phyloP scores from a whole-genome alignment of 176 grass and related monocot species.

The Puccinellia tenuiflora region DNA sequence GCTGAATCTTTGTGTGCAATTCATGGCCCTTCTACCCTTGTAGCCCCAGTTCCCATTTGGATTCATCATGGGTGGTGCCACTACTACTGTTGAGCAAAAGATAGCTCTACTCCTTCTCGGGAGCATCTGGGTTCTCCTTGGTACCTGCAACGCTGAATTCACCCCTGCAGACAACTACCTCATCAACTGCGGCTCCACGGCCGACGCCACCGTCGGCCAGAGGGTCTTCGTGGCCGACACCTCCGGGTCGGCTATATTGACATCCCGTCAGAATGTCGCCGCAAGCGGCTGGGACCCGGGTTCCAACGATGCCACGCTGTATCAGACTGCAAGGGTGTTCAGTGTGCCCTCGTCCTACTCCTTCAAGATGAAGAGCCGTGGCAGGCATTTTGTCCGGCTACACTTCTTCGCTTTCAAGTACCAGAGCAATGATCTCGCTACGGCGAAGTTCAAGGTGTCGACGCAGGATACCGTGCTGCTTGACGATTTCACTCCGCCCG shows the following conservation, averaged over 20 bases:
- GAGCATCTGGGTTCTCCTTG: constrained; percentile 12
- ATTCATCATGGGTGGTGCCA: constrained; percentile 7
- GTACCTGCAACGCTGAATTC: constrained; percentile 52
- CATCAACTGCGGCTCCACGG: constrained; percentile 64
- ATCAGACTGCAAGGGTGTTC: constrained; percentile 65
- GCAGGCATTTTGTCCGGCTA: constrained; percentile 81
- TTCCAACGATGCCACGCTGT: constrained; percentile 31
- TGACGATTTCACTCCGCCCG: constrained; percentile 50
- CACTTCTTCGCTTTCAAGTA: constrained; percentile 55
- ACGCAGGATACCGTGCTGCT: constrained; percentile 71
- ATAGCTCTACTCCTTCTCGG: constrained; percentile 4
- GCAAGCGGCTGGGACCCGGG: constrained; percentile 21
- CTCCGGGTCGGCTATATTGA: constrained; percentile 20
- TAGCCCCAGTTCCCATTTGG: background rate
- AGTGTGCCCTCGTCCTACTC: constrained; percentile 36
- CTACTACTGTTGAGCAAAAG: background rate
- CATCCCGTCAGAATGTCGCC: constrained; percentile 13
- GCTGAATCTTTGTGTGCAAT: background rate
- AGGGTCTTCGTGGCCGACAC: constrained; percentile 54
- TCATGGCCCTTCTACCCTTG: background rate
- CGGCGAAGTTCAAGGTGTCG: constrained; percentile 54
- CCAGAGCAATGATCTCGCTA: constrained; percentile 57
- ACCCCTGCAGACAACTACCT: constrained; percentile 74
- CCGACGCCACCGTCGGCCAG: constrained; percentile 16
- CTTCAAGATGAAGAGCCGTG: constrained; percentile 54